Evolutionary conservation across 2,329 filamentous ascomycete genomes (phyloP).

Genomic region (Neurospora sp.): DNA sequence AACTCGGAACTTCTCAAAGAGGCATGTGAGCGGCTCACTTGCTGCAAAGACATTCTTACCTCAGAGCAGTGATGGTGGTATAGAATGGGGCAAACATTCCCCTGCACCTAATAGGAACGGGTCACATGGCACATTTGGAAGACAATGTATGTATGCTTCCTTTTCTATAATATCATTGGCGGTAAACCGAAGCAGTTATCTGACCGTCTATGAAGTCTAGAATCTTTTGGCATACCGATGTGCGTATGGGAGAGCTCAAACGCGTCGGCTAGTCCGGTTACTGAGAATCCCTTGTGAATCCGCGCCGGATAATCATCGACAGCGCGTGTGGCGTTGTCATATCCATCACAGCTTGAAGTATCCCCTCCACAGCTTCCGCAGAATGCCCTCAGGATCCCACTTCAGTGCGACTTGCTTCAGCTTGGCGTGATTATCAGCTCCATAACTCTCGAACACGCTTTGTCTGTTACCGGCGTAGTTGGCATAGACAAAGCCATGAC

Average conservation of each 20-base stretch:
- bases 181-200: neutral
- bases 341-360: constrained; percentile 12
- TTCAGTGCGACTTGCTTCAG: constrained; percentile 16
- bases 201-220: neutral
- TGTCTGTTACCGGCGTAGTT: constrained; percentile 27
- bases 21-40: constrained; percentile 58
- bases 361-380: constrained; percentile 18
- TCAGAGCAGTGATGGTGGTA: neutral
- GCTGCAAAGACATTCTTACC: constrained; percentile 49
- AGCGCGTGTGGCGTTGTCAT: neutral
- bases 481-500: constrained; percentile 25
- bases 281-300: neutral
- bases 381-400: constrained; percentile 21
- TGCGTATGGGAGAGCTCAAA: neutral
- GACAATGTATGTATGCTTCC: neutral
- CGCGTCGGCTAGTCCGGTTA: neutral
- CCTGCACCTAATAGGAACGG: neutral
- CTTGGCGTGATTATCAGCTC: constrained; percentile 21
- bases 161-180: neutral
- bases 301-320: neutral
- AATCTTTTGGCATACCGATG: neutral
- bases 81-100: neutral
- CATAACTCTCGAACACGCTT: constrained; percentile 29
- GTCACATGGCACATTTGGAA: neutral
- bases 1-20: constrained; percentile 65